Percentiles rank a stretch among this genome's conserved stretches.
Evolutionary conservation across 768 basidiomycete genomes (phyloP).

Genomic region (Mycena rosella): DNA sequence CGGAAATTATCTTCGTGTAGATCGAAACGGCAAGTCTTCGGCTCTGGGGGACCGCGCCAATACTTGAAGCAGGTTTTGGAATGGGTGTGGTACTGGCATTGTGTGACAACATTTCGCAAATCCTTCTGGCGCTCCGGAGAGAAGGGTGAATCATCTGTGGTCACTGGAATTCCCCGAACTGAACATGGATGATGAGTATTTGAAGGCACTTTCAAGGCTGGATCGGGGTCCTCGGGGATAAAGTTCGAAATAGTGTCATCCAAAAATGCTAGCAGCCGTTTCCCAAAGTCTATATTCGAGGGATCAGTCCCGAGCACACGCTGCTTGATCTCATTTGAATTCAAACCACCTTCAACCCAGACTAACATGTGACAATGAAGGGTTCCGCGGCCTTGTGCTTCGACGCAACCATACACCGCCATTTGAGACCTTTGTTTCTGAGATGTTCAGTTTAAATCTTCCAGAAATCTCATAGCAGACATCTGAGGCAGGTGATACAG

Average conservation of each 20-base stretch:
- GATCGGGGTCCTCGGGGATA: conserved; percentile 7
- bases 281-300: conserved; percentile 26
- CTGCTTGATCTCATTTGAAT: conserved; percentile 19
- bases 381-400: too few species aligned
- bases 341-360: conserved; percentile 23
- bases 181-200: too few species aligned
- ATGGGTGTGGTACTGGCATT: conserved; percentile 33
- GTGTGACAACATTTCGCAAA: conserved; percentile 16
- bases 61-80: conserved; percentile 34
- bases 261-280: conserved; percentile 21
- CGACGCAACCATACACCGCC: too few species aligned
- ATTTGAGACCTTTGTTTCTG: too few species aligned
- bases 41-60: conserved; percentile 21
- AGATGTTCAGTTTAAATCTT: too few species aligned
- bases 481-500: conserved; percentile 19
- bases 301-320: conserved; percentile 29
- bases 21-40: conserved; percentile 29
- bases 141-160: background rate
- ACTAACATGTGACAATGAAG: conserved; percentile 28
- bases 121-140: conserved; percentile 1
- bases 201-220: background rate
- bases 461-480: too few species aligned
- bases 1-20: conserved; percentile 16
- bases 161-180: background rate
- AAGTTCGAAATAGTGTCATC: conserved; percentile 26